phyloP scores from a whole-genome alignment of 176 grass and related monocot species.

The Oryza officinalis region DNA sequence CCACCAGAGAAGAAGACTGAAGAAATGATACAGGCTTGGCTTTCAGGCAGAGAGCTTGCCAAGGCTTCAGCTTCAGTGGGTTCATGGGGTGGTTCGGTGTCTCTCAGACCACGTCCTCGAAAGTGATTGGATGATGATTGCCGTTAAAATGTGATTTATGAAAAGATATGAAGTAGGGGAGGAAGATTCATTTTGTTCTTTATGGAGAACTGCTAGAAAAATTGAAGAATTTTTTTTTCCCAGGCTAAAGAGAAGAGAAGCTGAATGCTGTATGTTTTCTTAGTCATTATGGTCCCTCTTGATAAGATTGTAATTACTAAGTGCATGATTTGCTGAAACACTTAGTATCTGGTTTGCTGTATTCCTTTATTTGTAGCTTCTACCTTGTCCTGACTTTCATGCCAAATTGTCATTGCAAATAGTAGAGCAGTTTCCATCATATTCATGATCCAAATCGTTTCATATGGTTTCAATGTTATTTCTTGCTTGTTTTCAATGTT shows the following conservation, averaged over 20 bases:
- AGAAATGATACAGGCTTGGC: conserved; percentile 69
- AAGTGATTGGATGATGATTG: conserved; percentile 23
- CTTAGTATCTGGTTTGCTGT: conserved; percentile 7
- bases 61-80: conserved; percentile 12
- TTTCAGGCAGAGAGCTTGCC: conserved; percentile 57
- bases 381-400: background rate
- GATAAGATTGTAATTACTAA: conserved; percentile 12
- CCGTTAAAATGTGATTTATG: background rate
- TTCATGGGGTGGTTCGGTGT: conserved; percentile 15
- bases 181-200: background rate
- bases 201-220: conserved; percentile 10
- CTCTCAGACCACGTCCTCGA: conserved; percentile 35
- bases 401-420: background rate
- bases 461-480: background rate
- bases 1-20: conserved; percentile 67
- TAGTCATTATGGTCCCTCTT: background rate
- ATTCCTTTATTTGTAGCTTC: background rate
- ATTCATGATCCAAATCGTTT: conserved; percentile 3
- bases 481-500: background rate
- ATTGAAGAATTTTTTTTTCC: background rate
- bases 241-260: background rate
- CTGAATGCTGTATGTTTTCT: background rate
- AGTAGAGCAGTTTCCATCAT: conserved; percentile 4
- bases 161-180: background rate
- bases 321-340: background rate